These are phyloP conservation scores for Exophiala viscosa DNA, from an alignment of 2,329 filamentous ascomycete species.

Conservation along the genomic window DNA sequence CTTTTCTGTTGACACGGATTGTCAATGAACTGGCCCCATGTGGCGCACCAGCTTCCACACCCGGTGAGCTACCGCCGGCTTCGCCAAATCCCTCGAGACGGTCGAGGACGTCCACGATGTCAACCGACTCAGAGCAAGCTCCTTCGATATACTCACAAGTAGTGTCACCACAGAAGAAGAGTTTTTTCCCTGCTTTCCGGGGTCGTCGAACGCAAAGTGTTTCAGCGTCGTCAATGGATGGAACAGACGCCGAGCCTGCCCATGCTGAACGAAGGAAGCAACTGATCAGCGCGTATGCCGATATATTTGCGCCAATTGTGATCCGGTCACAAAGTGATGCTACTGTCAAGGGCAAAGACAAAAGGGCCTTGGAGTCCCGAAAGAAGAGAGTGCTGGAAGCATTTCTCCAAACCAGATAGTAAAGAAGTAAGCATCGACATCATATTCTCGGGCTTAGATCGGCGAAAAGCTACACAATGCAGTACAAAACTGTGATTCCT, in stretches of 20 bases:
- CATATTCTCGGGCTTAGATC: neutral
- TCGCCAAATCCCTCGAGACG: slow-evolving; percentile 12
- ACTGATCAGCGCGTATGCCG: slow-evolving; percentile 20
- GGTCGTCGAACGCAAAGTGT: slow-evolving; percentile 14
- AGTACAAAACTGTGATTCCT: too few relatives aligned
- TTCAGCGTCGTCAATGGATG: slow-evolving; percentile 9
- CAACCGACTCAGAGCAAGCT: slow-evolving; percentile 17
- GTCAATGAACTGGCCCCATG: slow-evolving; percentile 47
- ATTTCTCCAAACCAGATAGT: slow-evolving; percentile 19
- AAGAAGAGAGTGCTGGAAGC: slow-evolving; percentile 24
- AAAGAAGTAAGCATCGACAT: neutral
- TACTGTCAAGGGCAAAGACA: slow-evolving; percentile 24
- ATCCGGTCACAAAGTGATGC: slow-evolving; percentile 22
- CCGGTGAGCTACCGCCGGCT: neutral
- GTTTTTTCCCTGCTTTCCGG: slow-evolving; percentile 22
- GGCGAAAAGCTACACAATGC: neutral
- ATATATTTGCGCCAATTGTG: slow-evolving; percentile 24
- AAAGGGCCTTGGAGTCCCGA: slow-evolving; percentile 21
- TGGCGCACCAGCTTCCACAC: slow-evolving; percentile 4
- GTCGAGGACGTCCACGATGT: slow-evolving; percentile 24
- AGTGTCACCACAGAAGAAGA: slow-evolving; percentile 8
- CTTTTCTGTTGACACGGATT: slow-evolving; percentile 66
- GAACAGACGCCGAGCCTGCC: neutral
- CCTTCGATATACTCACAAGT: slow-evolving; percentile 11
- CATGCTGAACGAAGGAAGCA: slow-evolving; percentile 12